Conservation (phyloP, 169 alveolate genomes). For the Eimeria mitis region DNA sequence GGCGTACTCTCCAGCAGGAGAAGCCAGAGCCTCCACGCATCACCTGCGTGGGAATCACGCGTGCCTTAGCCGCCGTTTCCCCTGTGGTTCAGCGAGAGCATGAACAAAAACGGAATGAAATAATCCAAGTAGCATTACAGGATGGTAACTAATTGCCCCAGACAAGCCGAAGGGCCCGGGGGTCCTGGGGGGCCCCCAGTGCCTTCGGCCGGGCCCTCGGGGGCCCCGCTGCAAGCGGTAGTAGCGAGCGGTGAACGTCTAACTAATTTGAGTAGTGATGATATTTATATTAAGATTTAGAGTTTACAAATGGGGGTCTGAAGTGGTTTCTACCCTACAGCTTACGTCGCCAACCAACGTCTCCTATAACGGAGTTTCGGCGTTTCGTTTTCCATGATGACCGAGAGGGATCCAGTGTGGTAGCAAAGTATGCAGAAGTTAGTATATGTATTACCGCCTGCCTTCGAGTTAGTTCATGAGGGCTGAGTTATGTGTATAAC, state of each 20-base stretch:
- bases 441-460: neutral
- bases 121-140: neutral
- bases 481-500: neutral
- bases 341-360: neutral
- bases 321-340: neutral
- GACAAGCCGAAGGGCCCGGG: neutral
- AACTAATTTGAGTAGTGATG: neutral
- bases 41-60: neutral
- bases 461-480: neutral
- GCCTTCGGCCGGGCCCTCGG: neutral
- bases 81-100: neutral
- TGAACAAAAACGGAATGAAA: neutral
- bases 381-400: neutral
- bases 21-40: neutral
- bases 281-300: neutral
- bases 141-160: neutral
- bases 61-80: neutral
- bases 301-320: neutral
- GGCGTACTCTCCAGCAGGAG: neutral
- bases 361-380: neutral
- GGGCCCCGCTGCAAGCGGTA: conserved; percentile 6
- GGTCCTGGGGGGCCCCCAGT: conserved; percentile 22
- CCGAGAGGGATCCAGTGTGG: neutral
- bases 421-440: neutral
- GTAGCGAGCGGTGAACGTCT: neutral